Conservation (phyloP, 345 rosid genomes). For the Hibiscus syriacus region DNA sequence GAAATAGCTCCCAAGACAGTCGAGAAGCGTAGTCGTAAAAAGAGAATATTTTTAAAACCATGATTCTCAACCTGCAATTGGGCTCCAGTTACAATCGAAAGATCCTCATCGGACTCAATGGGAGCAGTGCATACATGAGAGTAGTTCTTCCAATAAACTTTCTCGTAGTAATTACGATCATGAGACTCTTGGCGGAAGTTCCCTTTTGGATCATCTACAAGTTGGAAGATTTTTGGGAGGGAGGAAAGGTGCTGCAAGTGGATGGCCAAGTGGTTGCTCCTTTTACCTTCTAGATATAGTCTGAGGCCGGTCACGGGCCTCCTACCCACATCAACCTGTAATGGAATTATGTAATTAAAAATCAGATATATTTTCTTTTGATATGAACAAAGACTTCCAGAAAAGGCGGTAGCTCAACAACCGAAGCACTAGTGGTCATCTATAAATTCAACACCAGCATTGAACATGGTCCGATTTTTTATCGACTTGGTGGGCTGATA, state of each 20-base stretch:
- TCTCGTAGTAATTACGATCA: constrained; percentile 74
- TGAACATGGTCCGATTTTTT: neutral
- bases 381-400: neutral
- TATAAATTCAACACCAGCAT: neutral
- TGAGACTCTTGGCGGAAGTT: constrained; percentile 38
- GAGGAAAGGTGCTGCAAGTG: constrained; percentile 95
- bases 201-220: constrained; percentile 57
- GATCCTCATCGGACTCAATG: constrained; percentile 73
- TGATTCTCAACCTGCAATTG: constrained; percentile 76
- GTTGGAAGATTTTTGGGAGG: constrained; percentile 79
- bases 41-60: constrained; percentile 78
- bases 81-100: constrained; percentile 82
- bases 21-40: constrained; percentile 73
- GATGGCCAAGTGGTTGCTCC: constrained; percentile 74
- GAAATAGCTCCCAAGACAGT: constrained; percentile 50
- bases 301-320: constrained; percentile 92
- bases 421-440: neutral
- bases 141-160: constrained; percentile 89
- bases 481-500: neutral
- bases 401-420: no score
- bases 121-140: constrained; percentile 95
- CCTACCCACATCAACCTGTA: constrained; percentile 90
- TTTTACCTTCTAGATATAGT: constrained; percentile 89
- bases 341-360: constrained; percentile 2
- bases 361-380: neutral